These are phyloP conservation scores for Lachnellula subtilissima DNA, from an alignment of 2,329 filamentous ascomycete species.

Conservation along the genomic window DNA sequence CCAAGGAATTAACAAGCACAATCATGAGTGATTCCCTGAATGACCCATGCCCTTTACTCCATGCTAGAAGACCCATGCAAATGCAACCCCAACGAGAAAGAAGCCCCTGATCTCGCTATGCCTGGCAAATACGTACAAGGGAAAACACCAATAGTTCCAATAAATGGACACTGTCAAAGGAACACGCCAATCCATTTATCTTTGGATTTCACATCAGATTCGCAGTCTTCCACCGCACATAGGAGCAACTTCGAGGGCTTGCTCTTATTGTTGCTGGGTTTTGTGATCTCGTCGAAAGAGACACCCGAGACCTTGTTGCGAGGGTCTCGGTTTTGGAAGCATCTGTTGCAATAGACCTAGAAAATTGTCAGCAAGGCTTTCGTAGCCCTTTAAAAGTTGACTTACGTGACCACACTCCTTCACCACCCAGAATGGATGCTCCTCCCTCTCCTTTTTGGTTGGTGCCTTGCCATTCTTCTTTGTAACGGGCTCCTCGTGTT, in stretches of 20 bases:
- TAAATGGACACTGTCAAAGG: constrained; percentile 18
- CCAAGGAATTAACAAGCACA: neutral
- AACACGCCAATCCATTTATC: constrained; percentile 59
- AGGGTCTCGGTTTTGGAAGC: constrained; percentile 50
- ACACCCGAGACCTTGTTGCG: constrained; percentile 29
- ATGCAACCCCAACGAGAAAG: neutral
- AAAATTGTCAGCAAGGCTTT: constrained; percentile 19
- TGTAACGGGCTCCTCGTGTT: constrained; percentile 32
- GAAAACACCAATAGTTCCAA: neutral
- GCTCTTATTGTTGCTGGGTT: constrained; percentile 33
- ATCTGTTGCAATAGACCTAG: constrained; percentile 59
- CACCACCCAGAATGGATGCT: constrained; percentile 88
- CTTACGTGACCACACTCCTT: constrained; percentile 89
- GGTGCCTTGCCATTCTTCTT: constrained; percentile 43
- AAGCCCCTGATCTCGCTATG: neutral
- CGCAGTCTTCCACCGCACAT: constrained; percentile 55
- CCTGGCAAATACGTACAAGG: neutral
- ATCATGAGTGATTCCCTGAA: neutral
- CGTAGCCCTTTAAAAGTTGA: constrained; percentile 13
- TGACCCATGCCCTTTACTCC: neutral
- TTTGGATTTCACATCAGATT: constrained; percentile 49
- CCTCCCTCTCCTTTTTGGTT: constrained; percentile 48
- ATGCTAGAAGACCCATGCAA: constrained; percentile 3
- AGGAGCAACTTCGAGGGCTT: constrained; percentile 22
- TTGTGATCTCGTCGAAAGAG: constrained; percentile 32